Evolutionary conservation across 345 rosid species (phyloP), one percentile per base, ranked within the genome.

Genomic region (Gossypium anomalum): DNA sequence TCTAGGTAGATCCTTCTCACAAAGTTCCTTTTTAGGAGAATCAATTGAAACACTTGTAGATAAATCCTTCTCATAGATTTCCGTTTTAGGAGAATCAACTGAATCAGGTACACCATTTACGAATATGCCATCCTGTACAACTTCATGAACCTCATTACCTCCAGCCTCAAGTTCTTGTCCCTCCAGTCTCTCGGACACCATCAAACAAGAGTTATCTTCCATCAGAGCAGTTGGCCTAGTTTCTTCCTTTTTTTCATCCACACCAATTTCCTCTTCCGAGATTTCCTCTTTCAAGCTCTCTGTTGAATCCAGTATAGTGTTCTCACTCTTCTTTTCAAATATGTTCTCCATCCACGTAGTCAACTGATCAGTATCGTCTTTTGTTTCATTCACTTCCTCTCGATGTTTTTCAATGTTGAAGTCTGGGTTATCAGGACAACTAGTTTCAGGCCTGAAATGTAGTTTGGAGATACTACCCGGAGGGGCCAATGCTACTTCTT

Each of bases 401-500:
- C 77, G 86, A 74, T 57, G 76, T 58, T 82, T 83, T 72, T 58
- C 82, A 76, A 16, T 58, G 62, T 41, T 27, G 16, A 61, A 75
- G 74, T 82, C 89, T 79, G 57, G 86, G 60, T 89, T 86, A 78
- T 83, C 87, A 67, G 79, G 75, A 69, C 44, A 79, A 78, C 89
- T 85, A 67, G 62, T 79, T 76, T 82, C 82, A 23, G 88, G 85
- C 89, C 89, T 84, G 55, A 83, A 83, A 73, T 90, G 97, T 83
- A 89, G 76, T 80, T 81, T 89, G 64, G 94, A 81, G 79, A 95
- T 89, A 47, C 90, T 86, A 52, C 99, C 99, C 67, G 97, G 99
- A 7, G 99, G 99, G 41, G 99, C 96, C 83, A 95, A 53, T 65
- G 99, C 98, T 70, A 95, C 98, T 84, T 95, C 99, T 86, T 93